Conservation (phyloP, 805 yeast species). For the Sugiyamaella floridensis region DNA sequence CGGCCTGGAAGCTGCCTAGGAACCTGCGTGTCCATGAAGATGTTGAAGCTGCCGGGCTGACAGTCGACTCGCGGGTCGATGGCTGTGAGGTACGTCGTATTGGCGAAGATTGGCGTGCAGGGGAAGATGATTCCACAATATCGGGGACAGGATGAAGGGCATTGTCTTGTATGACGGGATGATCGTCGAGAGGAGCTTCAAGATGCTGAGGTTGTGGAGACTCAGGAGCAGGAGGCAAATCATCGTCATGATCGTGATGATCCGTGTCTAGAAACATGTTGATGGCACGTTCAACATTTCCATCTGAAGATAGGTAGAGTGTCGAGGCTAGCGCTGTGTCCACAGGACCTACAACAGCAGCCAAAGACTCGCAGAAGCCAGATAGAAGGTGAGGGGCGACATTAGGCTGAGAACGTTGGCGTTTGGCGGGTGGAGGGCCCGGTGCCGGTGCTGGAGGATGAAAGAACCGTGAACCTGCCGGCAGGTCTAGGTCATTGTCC, state of each 20-base stretch:
- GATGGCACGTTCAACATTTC: slow-evolving; percentile 25
- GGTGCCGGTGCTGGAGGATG: background rate
- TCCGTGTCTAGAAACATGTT: slow-evolving; percentile 22
- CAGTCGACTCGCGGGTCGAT: background rate
- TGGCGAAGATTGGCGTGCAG: background rate
- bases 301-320: slow-evolving; percentile 10
- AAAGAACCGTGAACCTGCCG: slow-evolving; percentile 1
- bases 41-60: background rate
- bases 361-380: background rate
- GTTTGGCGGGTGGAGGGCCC: background rate
- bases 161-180: too few species aligned
- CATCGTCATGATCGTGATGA: background rate
- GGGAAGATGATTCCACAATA: background rate
- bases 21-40: slow-evolving; percentile 19
- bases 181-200: too few species aligned
- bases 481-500: slow-evolving; percentile 5
- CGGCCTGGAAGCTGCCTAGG: slow-evolving; percentile 33
- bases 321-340: background rate
- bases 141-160: too few species aligned
- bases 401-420: background rate
- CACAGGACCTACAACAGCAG: background rate
- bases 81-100: background rate
- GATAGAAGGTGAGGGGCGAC: background rate
- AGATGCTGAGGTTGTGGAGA: too few species aligned
- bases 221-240: too few species aligned